Evolutionary conservation across 2,329 filamentous ascomycete genomes (phyloP).

Genomic region (Cercospora brassicicola): DNA sequence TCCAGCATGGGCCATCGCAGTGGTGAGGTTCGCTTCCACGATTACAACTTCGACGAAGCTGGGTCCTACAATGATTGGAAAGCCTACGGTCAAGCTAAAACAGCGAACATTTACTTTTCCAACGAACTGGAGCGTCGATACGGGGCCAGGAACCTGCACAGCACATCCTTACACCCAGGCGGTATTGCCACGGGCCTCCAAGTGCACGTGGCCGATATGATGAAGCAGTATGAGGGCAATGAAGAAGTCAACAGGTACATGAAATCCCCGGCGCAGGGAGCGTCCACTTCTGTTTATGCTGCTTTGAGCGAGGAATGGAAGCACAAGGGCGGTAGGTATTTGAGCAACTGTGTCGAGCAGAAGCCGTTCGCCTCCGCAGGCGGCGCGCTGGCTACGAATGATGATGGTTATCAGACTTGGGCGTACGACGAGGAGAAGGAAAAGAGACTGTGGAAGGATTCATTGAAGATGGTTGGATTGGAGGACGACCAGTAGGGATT

Average conservation of each 20-base stretch:
- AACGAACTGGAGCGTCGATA: constrained; percentile 55
- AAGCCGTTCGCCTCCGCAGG: constrained; percentile 29
- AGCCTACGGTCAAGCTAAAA: constrained; percentile 54
- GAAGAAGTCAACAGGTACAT: constrained; percentile 23
- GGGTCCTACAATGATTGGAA: constrained; percentile 38
- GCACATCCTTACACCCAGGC: constrained; percentile 50
- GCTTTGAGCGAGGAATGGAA: constrained; percentile 47
- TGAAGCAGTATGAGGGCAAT: constrained; percentile 20
- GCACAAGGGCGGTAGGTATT: constrained; percentile 28
- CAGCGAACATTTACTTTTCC: constrained; percentile 54
- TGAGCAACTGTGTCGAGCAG: constrained; percentile 39
- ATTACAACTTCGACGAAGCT: constrained; percentile 42
- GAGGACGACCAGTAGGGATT: constrained; percentile 13
- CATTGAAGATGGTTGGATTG: constrained; percentile 19
- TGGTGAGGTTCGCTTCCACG: constrained; percentile 40
- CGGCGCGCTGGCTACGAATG: constrained; percentile 23
- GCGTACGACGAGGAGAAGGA: constrained; percentile 45
- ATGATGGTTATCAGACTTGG: constrained; percentile 38
- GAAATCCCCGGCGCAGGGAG: constrained; percentile 48
- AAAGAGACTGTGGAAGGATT: constrained; percentile 44
- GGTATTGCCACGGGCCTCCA: constrained; percentile 39
- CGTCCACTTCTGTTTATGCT: constrained; percentile 51
- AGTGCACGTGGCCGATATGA: constrained; percentile 24
- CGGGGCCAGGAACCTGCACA: constrained; percentile 48
- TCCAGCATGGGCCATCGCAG: constrained; percentile 48